These are phyloP conservation scores for Ailanthus altissimus DNA, from an alignment of 345 rosid species.

Conservation along the genomic window DNA sequence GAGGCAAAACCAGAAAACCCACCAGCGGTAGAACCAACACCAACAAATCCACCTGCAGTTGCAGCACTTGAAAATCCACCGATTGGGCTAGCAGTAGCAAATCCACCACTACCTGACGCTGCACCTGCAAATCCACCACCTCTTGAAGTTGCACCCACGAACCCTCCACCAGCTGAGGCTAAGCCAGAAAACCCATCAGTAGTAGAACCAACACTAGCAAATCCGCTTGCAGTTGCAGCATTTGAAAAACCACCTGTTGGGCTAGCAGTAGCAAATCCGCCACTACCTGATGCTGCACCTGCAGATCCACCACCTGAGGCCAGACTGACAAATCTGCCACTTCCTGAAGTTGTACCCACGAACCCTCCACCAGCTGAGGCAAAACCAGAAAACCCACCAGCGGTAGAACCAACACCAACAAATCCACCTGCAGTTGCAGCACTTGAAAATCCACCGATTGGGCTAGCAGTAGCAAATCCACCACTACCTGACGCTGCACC, in stretches of 20 bases:
- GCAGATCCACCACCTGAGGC: conserved; percentile 46
- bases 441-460: conserved; percentile 61
- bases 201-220: conserved; percentile 34
- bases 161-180: conserved; percentile 61
- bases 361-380: conserved; percentile 61
- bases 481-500: conserved; percentile 36
- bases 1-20: conserved; percentile 48
- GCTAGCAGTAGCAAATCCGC: conserved; percentile 50
- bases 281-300: conserved; percentile 35
- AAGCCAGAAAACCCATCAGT: conserved; percentile 45
- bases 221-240: conserved; percentile 51
- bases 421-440: conserved; percentile 51
- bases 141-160: conserved; percentile 40
- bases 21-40: conserved; percentile 35
- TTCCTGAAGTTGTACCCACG: conserved; percentile 38
- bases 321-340: too few species aligned
- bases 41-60: conserved; percentile 48
- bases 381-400: conserved; percentile 47
- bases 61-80: conserved; percentile 64
- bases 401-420: conserved; percentile 33
- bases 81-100: conserved; percentile 48
- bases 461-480: conserved; percentile 49
- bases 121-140: conserved; percentile 42
- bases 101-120: conserved; percentile 38
- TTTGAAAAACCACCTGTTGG: conserved; percentile 60